Base-by-base conservation (phyloP, 768 basidiomycete genomes). In the Pleurotus djamor region DNA sequence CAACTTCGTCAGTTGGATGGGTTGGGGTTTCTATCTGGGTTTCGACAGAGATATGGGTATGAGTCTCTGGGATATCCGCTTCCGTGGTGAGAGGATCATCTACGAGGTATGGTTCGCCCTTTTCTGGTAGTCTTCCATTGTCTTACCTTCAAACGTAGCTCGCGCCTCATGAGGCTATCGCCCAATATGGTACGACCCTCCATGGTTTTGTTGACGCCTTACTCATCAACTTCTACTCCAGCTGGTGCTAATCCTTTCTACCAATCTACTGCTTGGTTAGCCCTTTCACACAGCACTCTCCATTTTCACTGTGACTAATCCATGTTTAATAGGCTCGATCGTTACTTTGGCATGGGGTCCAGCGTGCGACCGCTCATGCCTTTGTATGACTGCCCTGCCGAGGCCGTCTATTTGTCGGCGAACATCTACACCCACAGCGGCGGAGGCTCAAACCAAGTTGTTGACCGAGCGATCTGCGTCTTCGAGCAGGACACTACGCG, bases 11-110 rank as follows among this genome's bases (percentile, higher is more conserved):
- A 82, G 77, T 48, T 89, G 87, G 87, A 83, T 88, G 83, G 84
- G 84, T 2, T 87, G 85, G 84, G 74, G 77, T 0, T 57, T 87
- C 68, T 87, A 81, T 61, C 73, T 87, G 34, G 80, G 83, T 52
- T 88, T 87, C 65, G 83, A 85, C 58, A 68, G 85, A 33, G 87
- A 88, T 65, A 87, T 88, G 85, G 87, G 85, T 12, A 62, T 86
- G 61, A 80, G 76, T 59, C 68, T 87, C 16, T 87, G 83, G 82
- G 81, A 87, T 64, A 75, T 87, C 50, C 73, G 78, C 4, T 84
- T 88, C 73, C 71, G 74, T 41, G 77, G 77, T 10, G 85, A 85
- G 65, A 69, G 87, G 37, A 81, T 89, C 45, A 78, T 87, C 44
- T 89, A 88, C 62, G 82, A 86, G 72, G 81, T 81, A 51, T 8